These are phyloP conservation scores for Fragosphaeria purpurea DNA, from an alignment of 2,329 filamentous ascomycete species.

Conservation along the genomic window DNA sequence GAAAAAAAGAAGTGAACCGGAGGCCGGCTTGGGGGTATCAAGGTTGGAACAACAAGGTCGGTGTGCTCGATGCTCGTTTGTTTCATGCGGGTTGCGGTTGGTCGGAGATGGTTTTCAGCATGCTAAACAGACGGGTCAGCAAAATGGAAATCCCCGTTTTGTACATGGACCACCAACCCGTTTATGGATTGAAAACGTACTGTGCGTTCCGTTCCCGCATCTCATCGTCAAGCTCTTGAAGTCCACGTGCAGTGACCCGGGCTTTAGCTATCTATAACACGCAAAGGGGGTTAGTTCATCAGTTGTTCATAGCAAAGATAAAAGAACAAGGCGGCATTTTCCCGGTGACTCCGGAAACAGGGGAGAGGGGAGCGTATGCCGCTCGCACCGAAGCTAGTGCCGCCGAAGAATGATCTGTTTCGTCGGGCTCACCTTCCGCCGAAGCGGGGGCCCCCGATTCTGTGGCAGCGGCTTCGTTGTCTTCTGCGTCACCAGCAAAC, in stretches of 20 bases:
- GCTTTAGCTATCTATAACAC: slow-evolving; percentile 21
- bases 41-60: not conserved
- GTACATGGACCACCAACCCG: too few species aligned
- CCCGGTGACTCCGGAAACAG: not conserved
- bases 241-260: slow-evolving; percentile 17
- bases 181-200: slow-evolving; percentile 5
- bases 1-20: too few species aligned
- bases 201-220: slow-evolving; percentile 18
- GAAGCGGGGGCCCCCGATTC: slow-evolving; percentile 23
- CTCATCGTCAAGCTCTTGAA: slow-evolving; percentile 21
- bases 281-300: too few species aligned
- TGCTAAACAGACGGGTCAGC: too few species aligned
- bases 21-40: not conserved
- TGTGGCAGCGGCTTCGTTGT: slow-evolving; percentile 13
- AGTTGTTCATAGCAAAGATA: too few species aligned
- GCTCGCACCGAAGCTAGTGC: slow-evolving; percentile 57
- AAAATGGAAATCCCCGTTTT: too few species aligned
- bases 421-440: slow-evolving; percentile 49
- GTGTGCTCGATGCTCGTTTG: too few species aligned
- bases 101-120: too few species aligned
- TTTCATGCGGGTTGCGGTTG: too few species aligned
- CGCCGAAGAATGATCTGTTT: slow-evolving; percentile 51
- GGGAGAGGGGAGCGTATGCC: slow-evolving; percentile 9
- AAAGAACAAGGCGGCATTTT: too few species aligned
- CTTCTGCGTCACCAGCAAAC: slow-evolving; percentile 33